These are phyloP conservation scores for Fusarium udum DNA, from an alignment of 2,329 filamentous ascomycete species.

Conservation along the genomic window DNA sequence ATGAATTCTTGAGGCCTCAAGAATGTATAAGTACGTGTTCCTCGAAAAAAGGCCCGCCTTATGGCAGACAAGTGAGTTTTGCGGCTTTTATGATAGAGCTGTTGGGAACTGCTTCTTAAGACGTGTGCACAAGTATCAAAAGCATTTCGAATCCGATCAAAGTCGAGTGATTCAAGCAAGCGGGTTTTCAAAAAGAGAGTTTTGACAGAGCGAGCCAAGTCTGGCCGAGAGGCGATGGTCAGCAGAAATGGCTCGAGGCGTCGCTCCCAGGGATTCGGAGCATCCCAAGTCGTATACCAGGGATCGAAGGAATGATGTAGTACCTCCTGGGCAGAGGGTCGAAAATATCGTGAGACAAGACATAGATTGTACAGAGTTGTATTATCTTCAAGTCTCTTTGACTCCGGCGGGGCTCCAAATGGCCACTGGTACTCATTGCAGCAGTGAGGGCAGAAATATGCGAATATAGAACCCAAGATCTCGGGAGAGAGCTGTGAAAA, in stretches of 20 bases:
- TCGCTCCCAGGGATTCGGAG: not conserved
- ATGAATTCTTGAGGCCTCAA: rapidly evolving
- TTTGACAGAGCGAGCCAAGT: constrained; percentile 2
- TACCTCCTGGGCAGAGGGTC: not conserved
- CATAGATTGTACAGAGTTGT: not conserved
- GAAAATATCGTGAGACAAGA: not conserved
- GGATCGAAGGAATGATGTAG: constrained; percentile 3
- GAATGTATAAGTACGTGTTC: rapidly evolving
- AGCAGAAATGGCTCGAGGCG: constrained; percentile 6
- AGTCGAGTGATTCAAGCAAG: not conserved
- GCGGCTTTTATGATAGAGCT: not conserved
- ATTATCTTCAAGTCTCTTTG: not conserved
- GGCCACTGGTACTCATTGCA: not conserved
- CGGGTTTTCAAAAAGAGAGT: not conserved
- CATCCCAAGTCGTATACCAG: rapidly evolving
- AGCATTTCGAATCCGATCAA: not conserved
- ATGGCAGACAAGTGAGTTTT: not conserved
- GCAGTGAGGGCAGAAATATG: constrained; percentile 3
- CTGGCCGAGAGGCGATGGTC: not conserved
- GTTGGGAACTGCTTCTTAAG: not conserved
- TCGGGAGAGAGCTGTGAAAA: not conserved
- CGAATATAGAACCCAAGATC: not conserved
- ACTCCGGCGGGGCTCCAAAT: not conserved
- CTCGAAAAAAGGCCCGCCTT: not conserved
- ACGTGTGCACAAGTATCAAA: not conserved